These are phyloP conservation scores for Senna tora DNA, from an alignment of 306 rosid genomes.

Conservation along the genomic window DNA sequence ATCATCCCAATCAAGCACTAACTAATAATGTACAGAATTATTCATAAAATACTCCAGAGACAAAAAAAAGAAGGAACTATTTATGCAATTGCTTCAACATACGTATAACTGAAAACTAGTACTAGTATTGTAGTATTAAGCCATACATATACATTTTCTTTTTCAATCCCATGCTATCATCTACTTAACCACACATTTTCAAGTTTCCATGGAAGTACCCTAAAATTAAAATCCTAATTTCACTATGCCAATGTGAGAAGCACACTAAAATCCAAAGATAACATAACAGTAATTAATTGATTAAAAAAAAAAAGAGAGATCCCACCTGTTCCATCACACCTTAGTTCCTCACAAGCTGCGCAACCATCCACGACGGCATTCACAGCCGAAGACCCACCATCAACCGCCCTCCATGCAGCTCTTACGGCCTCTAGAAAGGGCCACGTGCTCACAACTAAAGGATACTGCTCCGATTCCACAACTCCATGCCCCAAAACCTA, in stretches of 20 bases:
- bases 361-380: conserved; percentile 94
- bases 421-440: conserved; percentile 92
- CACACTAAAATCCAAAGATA: no score
- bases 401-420: conserved; percentile 80
- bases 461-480: conserved; percentile 50
- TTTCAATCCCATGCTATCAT: not conserved
- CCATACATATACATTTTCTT: not conserved
- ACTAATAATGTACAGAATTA: conserved; percentile 16
- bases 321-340: conserved; percentile 93
- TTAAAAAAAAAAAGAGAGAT: no score
- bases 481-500: conserved; percentile 58
- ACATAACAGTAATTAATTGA: no score
- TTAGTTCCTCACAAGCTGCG: conserved; percentile 82
- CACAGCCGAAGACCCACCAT: conserved; percentile 73
- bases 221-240: no score
- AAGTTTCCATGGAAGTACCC: conserved; percentile 25
- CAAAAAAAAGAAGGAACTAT: not conserved
- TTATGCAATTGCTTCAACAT: not conserved
- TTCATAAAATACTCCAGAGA: not conserved
- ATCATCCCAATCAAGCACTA: conserved; percentile 22
- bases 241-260: no score
- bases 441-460: conserved; percentile 92
- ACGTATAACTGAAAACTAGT: not conserved
- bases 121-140: not conserved
- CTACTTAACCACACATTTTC: conserved; percentile 6